Evolutionary conservation across 75 land plant genomes (phyloP).

Genomic region (Picea glauca): DNA sequence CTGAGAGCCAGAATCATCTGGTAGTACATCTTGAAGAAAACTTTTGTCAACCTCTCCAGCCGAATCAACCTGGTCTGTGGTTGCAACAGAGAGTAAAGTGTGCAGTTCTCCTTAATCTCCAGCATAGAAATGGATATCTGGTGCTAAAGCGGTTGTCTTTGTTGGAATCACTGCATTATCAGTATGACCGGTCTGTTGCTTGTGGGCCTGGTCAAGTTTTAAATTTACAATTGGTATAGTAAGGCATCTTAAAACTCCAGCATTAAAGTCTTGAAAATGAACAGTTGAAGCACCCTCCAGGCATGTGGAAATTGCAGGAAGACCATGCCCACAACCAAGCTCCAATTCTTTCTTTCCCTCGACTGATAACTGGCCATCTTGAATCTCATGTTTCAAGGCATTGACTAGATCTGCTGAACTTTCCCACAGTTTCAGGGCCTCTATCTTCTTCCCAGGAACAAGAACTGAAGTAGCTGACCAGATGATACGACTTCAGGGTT

Average conservation of each 20-base stretch:
- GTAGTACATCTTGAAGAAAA: not conserved
- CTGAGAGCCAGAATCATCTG: not conserved
- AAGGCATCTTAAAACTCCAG: constrained; percentile 75
- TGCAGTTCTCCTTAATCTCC: constrained; percentile 90
- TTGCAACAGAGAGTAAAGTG: constrained; percentile 20
- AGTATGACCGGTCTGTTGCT: constrained; percentile 10
- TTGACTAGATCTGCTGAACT: constrained; percentile 71
- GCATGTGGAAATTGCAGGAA: constrained; percentile 91
- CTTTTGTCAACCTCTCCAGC: not conserved
- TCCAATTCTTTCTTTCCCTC: constrained; percentile 73
- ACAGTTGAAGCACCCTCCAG: constrained; percentile 80
- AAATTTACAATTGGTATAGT: constrained; percentile 84
- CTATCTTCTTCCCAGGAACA: constrained; percentile 48
- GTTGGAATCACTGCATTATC: constrained; percentile 12
- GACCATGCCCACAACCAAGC: constrained; percentile 99
- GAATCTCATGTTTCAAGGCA: constrained; percentile 54
- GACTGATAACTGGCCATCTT: constrained; percentile 57
- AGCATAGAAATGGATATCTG: constrained; percentile 81
- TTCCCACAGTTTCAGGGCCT: constrained; percentile 77
- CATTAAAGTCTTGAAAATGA: constrained; percentile 98
- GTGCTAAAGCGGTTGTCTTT: not conserved
- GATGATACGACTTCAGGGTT: too few relatives aligned
- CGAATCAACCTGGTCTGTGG: constrained; percentile 8
- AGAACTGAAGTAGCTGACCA: constrained; percentile 21
- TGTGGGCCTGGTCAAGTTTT: constrained; percentile 42